Percentiles rank a stretch among this genome's conserved stretches.
These are phyloP conservation scores for Auricularia sp. DNA, from an alignment of 768 basidiomycete species.

Conservation along the genomic window DNA sequence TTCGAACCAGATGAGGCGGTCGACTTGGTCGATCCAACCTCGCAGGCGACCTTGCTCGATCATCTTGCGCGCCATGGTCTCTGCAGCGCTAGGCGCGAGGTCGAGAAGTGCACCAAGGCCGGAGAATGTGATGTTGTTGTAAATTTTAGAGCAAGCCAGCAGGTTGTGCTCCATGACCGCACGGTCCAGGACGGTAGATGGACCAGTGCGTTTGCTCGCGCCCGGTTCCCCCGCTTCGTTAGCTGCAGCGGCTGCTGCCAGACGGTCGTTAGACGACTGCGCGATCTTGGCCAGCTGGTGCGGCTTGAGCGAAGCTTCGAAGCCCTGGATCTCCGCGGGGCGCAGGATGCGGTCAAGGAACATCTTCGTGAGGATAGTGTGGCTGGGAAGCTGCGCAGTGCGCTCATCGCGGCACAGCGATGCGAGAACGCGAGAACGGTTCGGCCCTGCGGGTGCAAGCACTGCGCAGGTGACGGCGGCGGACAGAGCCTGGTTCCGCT, in stretches of 20 bases:
- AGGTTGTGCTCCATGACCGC: conserved; percentile 99
- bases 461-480: conserved; percentile 95
- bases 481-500: conserved; percentile 81
- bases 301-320: conserved; percentile 75
- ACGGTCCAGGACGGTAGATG: conserved; percentile 90
- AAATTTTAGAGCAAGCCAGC: conserved; percentile 91
- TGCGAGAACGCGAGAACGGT: conserved; percentile 85
- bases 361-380: conserved; percentile 94
- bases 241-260: conserved; percentile 57
- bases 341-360: conserved; percentile 96
- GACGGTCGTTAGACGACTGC: conserved; percentile 71
- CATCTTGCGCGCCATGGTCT: conserved; percentile 97
- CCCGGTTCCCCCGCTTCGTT: conserved; percentile 47
- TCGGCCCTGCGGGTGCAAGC: conserved; percentile 93
- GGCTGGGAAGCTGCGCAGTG: conserved; percentile 63
- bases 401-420: conserved; percentile 93
- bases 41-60: conserved; percentile 93
- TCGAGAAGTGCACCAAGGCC: conserved; percentile 89
- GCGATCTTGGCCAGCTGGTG: conserved; percentile 93
- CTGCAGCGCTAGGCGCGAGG: conserved; percentile 84
- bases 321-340: conserved; percentile 78
- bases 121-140: conserved; percentile 92
- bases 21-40: conserved; percentile 93
- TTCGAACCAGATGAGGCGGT: conserved; percentile 90
- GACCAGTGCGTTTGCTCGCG: conserved; percentile 74